Percentiles rank a stretch among this genome's conserved stretches.
Conservation (phyloP, 768 basidiomycete genomes). For the Tylopilus sp. region DNA sequence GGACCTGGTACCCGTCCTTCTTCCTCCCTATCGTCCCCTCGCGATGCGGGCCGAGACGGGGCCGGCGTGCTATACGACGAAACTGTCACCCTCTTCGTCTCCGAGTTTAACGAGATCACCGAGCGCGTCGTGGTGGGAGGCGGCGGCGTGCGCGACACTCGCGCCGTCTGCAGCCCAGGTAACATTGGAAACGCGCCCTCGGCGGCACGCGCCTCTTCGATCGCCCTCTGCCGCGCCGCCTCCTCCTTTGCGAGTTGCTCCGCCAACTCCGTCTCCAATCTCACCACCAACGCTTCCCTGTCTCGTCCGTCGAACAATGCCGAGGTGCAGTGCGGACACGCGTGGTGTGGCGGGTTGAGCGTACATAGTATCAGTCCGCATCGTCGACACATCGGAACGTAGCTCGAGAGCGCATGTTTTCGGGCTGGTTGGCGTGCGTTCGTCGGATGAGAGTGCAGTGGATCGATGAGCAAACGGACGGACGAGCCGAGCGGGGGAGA, state of each 20-base stretch:
- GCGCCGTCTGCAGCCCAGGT: conserved; percentile 10
- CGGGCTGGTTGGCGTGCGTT: conserved; percentile 40
- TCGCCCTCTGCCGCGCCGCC: conserved; percentile 42
- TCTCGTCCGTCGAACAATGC: conserved; percentile 36
- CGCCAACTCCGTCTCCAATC: conserved; percentile 43
- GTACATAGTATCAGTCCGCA: conserved; percentile 66
- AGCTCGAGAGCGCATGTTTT: conserved; percentile 53
- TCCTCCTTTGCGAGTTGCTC: conserved; percentile 47
- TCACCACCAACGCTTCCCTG: conserved; percentile 37
- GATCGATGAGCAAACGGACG: neutral
- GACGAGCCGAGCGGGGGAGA: neutral
- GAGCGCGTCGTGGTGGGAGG: conserved; percentile 46
- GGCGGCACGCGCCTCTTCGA: conserved; percentile 46
- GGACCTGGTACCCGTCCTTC: conserved; percentile 41
- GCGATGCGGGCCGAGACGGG: conserved; percentile 34
- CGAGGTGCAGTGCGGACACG: conserved; percentile 52
- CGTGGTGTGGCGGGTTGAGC: conserved; percentile 50
- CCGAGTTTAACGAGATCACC: conserved; percentile 55
- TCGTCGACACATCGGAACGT: conserved; percentile 49
- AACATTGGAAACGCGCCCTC: conserved; percentile 65
- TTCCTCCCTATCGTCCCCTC: conserved; percentile 35
- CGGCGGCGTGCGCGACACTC: conserved; percentile 13
- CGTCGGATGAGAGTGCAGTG: neutral
- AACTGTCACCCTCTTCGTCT: conserved; percentile 49
- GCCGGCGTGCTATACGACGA: conserved; percentile 46